Conservation (phyloP, 208 protist species). For the Entamoeba dispar region DNA sequence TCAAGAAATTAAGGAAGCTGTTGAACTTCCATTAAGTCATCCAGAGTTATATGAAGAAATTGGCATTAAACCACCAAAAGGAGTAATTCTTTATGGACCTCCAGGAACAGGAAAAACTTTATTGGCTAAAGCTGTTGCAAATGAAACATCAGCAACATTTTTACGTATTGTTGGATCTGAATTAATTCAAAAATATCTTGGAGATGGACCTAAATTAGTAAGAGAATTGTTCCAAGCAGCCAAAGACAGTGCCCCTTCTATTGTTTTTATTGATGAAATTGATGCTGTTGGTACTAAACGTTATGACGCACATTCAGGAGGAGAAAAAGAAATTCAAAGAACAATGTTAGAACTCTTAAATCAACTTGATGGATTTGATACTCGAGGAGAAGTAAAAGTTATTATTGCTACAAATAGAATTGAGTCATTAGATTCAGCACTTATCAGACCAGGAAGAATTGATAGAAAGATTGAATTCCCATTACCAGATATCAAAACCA, state of each 20-base stretch:
- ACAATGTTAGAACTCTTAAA: constrained; percentile 99
- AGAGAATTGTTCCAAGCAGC: constrained; percentile 94
- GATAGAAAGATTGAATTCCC: constrained; percentile 99
- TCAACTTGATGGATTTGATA: constrained; percentile 99
- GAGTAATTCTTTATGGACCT: constrained; percentile 94
- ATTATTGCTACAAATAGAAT: constrained; percentile 99
- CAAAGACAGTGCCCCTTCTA: constrained; percentile 80
- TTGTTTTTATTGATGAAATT: constrained; percentile 99
- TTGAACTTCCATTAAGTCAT: constrained; percentile 95
- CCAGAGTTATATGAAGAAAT: constrained; percentile 98
- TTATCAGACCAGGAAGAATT: constrained; percentile 94
- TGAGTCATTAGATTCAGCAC: constrained; percentile 95
- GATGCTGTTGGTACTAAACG: constrained; percentile 93
- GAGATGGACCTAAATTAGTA: constrained; percentile 96
- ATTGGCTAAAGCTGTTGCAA: constrained; percentile 94
- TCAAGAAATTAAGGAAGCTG: constrained; percentile 94
- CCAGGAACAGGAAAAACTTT: constrained; percentile 87
- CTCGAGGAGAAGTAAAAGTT: constrained; percentile 95
- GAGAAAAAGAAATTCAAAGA: constrained; percentile 96
- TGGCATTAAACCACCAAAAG: constrained; percentile 95
- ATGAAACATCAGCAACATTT: constrained; percentile 95
- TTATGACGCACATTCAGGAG: constrained; percentile 83
- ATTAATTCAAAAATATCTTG: constrained; percentile 98
- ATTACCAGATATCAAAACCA: constrained; percentile 91
- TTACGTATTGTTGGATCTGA: constrained; percentile 95